Evolutionary conservation across 2,329 filamentous ascomycete genomes (phyloP).

Genomic region (Aureobasidium sp.): DNA sequence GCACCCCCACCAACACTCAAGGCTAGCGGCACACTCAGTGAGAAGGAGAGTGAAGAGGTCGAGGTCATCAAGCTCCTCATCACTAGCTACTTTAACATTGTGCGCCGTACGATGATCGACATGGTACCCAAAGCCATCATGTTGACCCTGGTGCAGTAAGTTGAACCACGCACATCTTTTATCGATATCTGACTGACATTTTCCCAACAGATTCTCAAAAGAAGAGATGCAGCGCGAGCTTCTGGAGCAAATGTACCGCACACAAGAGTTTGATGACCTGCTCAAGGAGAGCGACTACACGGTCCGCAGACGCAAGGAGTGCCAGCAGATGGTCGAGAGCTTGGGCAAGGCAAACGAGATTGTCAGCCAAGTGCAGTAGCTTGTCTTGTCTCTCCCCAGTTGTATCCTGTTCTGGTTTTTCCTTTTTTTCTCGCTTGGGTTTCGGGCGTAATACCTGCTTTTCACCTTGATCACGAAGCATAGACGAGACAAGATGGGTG

Average conservation of each 20-base stretch:
- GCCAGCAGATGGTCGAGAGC: conserved; percentile 98
- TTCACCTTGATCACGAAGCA: background rate
- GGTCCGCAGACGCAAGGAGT: conserved; percentile 88
- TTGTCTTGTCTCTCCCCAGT: background rate
- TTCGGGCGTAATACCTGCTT: background rate
- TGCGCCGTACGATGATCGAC: conserved; percentile 96
- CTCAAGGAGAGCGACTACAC: conserved; percentile 99
- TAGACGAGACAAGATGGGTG: background rate
- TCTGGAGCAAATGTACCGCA: conserved; percentile 94
- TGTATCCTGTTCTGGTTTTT: background rate
- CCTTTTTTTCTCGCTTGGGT: background rate
- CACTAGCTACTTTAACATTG: conserved; percentile 95
- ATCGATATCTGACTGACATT: conserved; percentile 15
- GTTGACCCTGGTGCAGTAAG: conserved; percentile 90
- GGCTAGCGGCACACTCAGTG: conserved; percentile 84
- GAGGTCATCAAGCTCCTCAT: conserved; percentile 98
- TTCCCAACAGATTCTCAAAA: conserved; percentile 65
- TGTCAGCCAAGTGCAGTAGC: conserved; percentile 65
- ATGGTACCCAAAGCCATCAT: conserved; percentile 99
- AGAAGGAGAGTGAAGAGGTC: conserved; percentile 91
- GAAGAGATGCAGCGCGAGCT: conserved; percentile 98
- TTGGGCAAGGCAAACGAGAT: conserved; percentile 87
- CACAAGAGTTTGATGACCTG: conserved; percentile 80
- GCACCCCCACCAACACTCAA: conserved; percentile 86
- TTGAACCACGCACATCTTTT: conserved; percentile 25